Conservation (phyloP, 345 rosid species). For the Dipteronia dyeriana region DNA sequence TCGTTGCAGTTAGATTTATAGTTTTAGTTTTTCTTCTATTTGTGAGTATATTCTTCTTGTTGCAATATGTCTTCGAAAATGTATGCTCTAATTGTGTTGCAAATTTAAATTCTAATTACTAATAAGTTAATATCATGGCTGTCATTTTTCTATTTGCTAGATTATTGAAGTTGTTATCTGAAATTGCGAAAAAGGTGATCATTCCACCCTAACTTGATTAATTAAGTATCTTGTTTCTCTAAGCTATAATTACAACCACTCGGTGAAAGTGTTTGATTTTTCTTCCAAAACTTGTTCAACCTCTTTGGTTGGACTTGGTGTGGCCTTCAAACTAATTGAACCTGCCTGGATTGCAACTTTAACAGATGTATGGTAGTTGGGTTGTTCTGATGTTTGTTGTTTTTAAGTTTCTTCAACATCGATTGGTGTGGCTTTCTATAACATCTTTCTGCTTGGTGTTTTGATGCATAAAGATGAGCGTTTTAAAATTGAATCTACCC, state of each 20-base stretch:
- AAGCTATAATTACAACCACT: background rate
- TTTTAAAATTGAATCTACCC: background rate
- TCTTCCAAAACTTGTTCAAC: background rate
- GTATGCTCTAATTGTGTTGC: background rate
- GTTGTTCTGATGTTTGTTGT: too few relatives aligned
- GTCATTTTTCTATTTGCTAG: background rate
- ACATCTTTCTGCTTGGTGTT: background rate
- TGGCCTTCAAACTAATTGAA: too few relatives aligned
- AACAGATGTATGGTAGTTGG: too few relatives aligned
- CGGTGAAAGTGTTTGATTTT: background rate
- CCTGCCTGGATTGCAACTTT: too few relatives aligned
- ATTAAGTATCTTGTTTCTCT: background rate
- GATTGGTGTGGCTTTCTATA: slow-evolving; percentile 3
- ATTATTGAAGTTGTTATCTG: background rate
- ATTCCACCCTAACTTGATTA: background rate
- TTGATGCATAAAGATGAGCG: background rate
- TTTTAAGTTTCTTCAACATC: background rate
- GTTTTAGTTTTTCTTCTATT: background rate
- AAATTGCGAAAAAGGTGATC: background rate
- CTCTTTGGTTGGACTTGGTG: background rate
- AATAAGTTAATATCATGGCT: background rate
- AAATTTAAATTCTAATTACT: too few relatives aligned
- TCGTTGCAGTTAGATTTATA: background rate
- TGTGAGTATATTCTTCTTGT: background rate
- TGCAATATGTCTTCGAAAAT: background rate